Evolutionary conservation across 1,284 basidiomycete species (phyloP).

Genomic region (Anthracocystis walkeri): DNA sequence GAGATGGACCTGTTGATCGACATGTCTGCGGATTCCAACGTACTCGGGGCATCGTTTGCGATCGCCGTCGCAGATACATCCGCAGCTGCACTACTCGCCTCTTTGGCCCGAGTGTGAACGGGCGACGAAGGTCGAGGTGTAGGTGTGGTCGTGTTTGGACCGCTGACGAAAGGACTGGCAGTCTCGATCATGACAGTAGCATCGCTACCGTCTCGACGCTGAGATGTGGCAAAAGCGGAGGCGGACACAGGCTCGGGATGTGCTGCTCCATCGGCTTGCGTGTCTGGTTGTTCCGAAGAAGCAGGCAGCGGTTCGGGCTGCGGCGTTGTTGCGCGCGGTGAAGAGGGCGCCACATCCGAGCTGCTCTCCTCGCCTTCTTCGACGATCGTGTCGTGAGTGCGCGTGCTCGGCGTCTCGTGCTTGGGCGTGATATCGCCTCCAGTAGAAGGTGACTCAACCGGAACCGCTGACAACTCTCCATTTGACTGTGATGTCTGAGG

Average conservation of each 20-base stretch:
- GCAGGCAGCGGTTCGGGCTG: constrained; percentile 8
- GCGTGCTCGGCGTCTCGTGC: constrained; percentile 26
- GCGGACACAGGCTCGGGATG: background rate
- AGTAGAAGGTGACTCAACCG: constrained; percentile 20
- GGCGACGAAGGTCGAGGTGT: constrained; percentile 46
- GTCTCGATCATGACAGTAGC: constrained; percentile 35
- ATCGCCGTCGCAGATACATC: constrained; percentile 1
- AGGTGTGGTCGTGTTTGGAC: constrained; percentile 43
- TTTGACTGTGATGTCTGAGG: background rate
- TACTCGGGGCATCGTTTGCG: constrained; percentile 1
- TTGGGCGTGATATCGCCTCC: constrained; percentile 23
- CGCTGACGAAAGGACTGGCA: constrained; percentile 28
- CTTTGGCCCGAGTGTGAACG: constrained; percentile 15
- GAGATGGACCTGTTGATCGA: constrained; percentile 32
- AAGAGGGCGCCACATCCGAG: constrained; percentile 35
- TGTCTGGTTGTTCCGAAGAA: background rate
- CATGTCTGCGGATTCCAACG: constrained; percentile 15
- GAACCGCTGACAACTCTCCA: background rate
- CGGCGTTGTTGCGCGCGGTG: constrained; percentile 18
- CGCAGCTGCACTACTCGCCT: background rate
- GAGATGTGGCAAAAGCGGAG: background rate
- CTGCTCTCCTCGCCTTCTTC: constrained; percentile 48
- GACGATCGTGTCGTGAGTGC: constrained; percentile 40
- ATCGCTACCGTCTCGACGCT: constrained; percentile 32
- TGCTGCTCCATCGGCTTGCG: background rate